Evolutionary conservation across 192 early-diverging fungal species (phyloP).

Genomic region (Lobosporangium transversale): DNA sequence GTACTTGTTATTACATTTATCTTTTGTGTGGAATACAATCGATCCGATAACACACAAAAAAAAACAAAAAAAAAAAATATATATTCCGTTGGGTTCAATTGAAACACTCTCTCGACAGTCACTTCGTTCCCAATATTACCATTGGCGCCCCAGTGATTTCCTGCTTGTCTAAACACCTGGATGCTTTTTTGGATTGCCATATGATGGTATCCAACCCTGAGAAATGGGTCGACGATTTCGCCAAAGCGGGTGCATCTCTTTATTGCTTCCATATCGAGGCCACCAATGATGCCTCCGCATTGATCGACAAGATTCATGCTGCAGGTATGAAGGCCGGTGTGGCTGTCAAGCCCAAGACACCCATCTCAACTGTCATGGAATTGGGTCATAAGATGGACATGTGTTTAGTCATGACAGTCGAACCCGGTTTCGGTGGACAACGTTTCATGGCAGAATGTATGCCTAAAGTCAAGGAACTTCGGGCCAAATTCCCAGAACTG

Average conservation of each 20-base stretch:
- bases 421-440: slow-evolving; percentile 98
- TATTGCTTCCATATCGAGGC: slow-evolving; percentile 96
- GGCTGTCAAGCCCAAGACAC: slow-evolving; percentile 91
- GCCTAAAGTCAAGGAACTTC: slow-evolving; percentile 83
- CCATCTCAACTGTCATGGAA: slow-evolving; percentile 66
- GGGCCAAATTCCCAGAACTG: slow-evolving; percentile 80
- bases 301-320: slow-evolving; percentile 85
- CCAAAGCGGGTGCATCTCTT: slow-evolving; percentile 85
- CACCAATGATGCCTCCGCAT: slow-evolving; percentile 72
- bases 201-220: slow-evolving; percentile 70
- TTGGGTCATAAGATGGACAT: slow-evolving; percentile 79
- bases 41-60: too few relatives aligned
- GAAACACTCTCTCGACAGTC: slow-evolving; percentile 58
- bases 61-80: too few relatives aligned
- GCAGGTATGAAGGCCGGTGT: slow-evolving; percentile 93
- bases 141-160: slow-evolving; percentile 94
- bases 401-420: slow-evolving; percentile 96
- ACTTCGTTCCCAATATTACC: slow-evolving; percentile 98
- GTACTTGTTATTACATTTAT: too few relatives aligned
- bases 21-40: too few relatives aligned
- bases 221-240: slow-evolving; percentile 94
- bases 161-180: slow-evolving; percentile 83
- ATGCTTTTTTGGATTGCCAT: slow-evolving; percentile 85
- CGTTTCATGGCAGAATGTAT: slow-evolving; percentile 90
- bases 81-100: too few relatives aligned